Base-by-base conservation (phyloP, 2,329 filamentous ascomycete species). In the Aspergillus cejpii region DNA sequence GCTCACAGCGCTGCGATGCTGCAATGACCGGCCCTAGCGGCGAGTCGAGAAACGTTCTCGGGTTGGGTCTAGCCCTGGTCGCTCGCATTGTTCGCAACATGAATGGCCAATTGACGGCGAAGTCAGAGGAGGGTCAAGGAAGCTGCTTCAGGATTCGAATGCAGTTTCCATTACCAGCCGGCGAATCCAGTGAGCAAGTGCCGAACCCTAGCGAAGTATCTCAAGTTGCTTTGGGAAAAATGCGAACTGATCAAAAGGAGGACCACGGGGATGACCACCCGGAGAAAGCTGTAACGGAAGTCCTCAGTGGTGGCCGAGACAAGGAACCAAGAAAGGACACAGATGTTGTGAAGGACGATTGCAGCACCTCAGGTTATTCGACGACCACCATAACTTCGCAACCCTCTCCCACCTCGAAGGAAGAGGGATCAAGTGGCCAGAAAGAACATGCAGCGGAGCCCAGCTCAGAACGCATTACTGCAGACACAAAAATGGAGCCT, bases 1-100 rank as follows among this genome's bases (percentile, higher is more conserved):
- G 66, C 10, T n/a, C 52, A 4, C 65, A 68, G 11, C 49, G 64
- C 2, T 65, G 66, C 26, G 55, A 62, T 3, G 53, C 63, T 6
- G 41, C 54, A 6, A 10, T 47, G 4, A 41, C 34, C 3, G 24
- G 38, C n/a, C 33, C 34, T 10, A 41, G 28, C 15, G 37, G 28
- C 12, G 37, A 41, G 11, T 41, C 53, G 11, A 70, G 70, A 41
- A 68, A 71, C 7, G 81, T 81, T 0, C 67, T 94, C 1, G 90
- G 90, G 0, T 75, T 95, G 7, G 90, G 89, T 0, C 74, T 95
- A n/a, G 89, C 89, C 0, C 75, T 94, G 10, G 89, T 94, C n/a
- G 85, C 87, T 12, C 80, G 89, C 28, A 87, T 88, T 27, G 76
- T 95, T 24, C 79, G 83, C n/a, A 94, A 89, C 58, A 92, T 94